Percentiles rank a stretch among this genome's conserved stretches.
Conservation (phyloP, 768 basidiomycete genomes). For the Lactarius hatsudake region DNA sequence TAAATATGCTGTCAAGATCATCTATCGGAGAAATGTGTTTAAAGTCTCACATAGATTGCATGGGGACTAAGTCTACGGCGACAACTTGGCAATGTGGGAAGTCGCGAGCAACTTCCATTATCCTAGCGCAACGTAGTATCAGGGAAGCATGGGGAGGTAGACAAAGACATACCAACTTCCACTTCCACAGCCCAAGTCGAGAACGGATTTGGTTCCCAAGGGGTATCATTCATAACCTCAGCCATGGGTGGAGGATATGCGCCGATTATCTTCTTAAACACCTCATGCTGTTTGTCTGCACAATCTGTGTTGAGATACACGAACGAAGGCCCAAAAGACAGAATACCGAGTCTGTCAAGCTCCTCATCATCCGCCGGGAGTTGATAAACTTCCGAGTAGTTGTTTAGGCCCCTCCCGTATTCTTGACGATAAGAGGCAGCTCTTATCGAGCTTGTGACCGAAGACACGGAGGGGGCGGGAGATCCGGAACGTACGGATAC, state of each 20-base stretch:
- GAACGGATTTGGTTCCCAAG: conserved; percentile 57
- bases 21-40: not conserved
- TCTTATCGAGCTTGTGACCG: conserved; percentile 61
- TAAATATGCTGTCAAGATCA: conserved; percentile 33
- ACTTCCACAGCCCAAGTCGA: conserved; percentile 80
- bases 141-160: conserved; percentile 7
- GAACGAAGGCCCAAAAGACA: not conserved
- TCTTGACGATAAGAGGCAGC: conserved; percentile 60
- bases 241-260: conserved; percentile 60
- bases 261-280: conserved; percentile 65
- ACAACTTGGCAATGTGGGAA: conserved; percentile 67
- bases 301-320: conserved; percentile 12
- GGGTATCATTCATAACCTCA: conserved; percentile 57
- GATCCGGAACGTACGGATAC: conserved; percentile 61
- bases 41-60: conserved; percentile 61
- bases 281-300: conserved; percentile 62
- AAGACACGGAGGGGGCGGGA: conserved; percentile 66
- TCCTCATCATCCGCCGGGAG: conserved; percentile 81
- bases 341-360: conserved; percentile 59
- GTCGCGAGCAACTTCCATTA: conserved; percentile 68
- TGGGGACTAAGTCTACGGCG: conserved; percentile 77
- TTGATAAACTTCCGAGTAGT: conserved; percentile 74
- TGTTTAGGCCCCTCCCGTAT: conserved; percentile 69
- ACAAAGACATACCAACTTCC: conserved; percentile 55
- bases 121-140: conserved; percentile 45